Evolutionary conservation across 106 monocot genomes (phyloP).

Genomic region (Xerophyta viscosa): DNA sequence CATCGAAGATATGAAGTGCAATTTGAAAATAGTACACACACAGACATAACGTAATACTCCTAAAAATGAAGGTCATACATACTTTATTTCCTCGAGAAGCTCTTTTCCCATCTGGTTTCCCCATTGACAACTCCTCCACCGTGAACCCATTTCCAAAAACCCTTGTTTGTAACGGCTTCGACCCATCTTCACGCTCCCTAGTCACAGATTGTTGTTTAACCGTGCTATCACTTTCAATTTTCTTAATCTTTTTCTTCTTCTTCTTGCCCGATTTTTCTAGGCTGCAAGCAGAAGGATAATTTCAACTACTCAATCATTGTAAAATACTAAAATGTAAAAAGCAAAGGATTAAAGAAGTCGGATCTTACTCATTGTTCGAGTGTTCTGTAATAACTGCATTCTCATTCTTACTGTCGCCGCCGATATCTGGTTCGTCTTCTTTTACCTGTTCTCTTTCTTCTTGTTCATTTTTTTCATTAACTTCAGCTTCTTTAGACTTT

Average conservation of each 20-base stretch:
- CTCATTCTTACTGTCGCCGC: not conserved
- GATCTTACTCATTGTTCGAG: not conserved
- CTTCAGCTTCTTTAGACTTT: constrained; percentile 8
- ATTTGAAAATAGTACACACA: too few species aligned
- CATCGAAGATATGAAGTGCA: too few species aligned
- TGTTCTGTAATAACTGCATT: not conserved
- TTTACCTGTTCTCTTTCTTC: not conserved
- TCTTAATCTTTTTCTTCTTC: constrained; percentile 37
- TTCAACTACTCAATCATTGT: too few species aligned
- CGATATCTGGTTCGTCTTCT: too few species aligned
- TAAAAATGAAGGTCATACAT: not conserved
- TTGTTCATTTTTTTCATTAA: not conserved
- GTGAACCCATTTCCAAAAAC: constrained; percentile 46
- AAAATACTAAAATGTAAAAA: not conserved
- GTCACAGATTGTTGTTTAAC: not conserved
- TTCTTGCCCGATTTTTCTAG: constrained; percentile 14
- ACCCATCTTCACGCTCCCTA: not conserved
- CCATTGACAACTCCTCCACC: constrained; percentile 59
- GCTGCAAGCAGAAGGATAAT: too few species aligned
- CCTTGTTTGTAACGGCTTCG: constrained; percentile 13
- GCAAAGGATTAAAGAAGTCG: not conserved
- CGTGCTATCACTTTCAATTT: constrained; percentile 6
- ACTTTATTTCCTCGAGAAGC: constrained; percentile 60
- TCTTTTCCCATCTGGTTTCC: constrained; percentile 61
- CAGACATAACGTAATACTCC: too few species aligned